Evolutionary conservation across 148 eudicot genomes (phyloP), one percentile per base, ranked within the genome.

Genomic region (Rhododendron ovatum): DNA sequence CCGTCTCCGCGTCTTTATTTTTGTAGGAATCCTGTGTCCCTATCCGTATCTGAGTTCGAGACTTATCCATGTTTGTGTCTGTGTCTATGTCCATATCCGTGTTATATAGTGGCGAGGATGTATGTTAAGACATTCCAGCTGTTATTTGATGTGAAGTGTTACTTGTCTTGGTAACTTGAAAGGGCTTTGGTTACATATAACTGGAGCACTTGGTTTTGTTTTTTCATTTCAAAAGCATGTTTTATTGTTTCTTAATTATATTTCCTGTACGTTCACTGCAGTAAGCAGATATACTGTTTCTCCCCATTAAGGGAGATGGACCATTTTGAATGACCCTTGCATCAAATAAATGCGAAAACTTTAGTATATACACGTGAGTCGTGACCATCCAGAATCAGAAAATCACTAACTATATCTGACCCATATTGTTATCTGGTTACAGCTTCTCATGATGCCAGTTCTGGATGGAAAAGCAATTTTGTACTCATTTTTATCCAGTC

Each of bases 371-470:
- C 30, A 39, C 15, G 8, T 59, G 65, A 59, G 24, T 59, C 9
- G 8, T 59, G 73, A 20, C 20, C 48, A 83, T 45, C 63, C 78
- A 13, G 24, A 67, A 45, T 35, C 7, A 11, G 63, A 43, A 15
- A 48, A n/a, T 35, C 22, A 30, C 47, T n/a, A 15, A 17, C 3
- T 51, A 5, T 28, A 24, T 73, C 39, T 55, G 9, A 45, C 41
- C 69, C 9, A 57, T 59, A 8, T 7, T 10, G n/a, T 55, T 57
- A 33, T 61, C 45, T 75, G 35, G 28, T 63, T 45, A 65, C 95
- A 97, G 99, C 93, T 97, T 84, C 91, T 93, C 78, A 84, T 97
- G 90, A 91, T 93, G 92, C 99, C 99, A 85, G 88, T 95, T 85
- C 87, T 97, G 86, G 96, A 94, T 80, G 99, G 99, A 79, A 93